Evolutionary conservation across 345 rosid genomes (phyloP).

Genomic region (Brassica incana): DNA sequence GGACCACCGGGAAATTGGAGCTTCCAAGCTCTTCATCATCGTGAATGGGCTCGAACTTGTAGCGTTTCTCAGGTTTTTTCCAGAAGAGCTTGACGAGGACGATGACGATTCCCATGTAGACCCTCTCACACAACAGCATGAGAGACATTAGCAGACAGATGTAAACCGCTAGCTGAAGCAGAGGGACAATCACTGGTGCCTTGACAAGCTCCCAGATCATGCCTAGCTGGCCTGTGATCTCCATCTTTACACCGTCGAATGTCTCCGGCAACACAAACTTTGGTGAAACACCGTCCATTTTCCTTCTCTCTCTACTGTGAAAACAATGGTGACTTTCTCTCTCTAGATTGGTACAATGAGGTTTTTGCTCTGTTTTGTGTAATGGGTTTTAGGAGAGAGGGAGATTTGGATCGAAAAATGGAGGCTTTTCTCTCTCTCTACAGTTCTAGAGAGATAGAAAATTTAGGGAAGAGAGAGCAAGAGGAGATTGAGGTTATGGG

Average conservation of each 20-base stretch:
- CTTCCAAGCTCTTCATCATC: slow-evolving; percentile 81
- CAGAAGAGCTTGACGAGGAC: slow-evolving; percentile 89
- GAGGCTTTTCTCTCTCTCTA: slow-evolving; percentile 39
- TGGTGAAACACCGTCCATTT: slow-evolving; percentile 69
- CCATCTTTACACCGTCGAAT: slow-evolving; percentile 63
- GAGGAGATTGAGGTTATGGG: slow-evolving; percentile 34
- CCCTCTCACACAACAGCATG: slow-evolving; percentile 87
- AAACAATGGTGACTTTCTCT: slow-evolving; percentile 16
- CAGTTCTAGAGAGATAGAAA: slow-evolving; percentile 36
- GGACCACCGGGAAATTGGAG: slow-evolving; percentile 77
- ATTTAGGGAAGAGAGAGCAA: slow-evolving; percentile 25
- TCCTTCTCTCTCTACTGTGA: slow-evolving; percentile 3
- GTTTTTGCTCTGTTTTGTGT: not conserved
- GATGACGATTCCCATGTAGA: slow-evolving; percentile 96
- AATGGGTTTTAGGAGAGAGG: slow-evolving; percentile 13
- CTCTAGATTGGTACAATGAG: not conserved
- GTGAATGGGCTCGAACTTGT: slow-evolving; percentile 69
- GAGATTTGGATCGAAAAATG: slow-evolving; percentile 11
- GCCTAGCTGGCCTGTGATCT: slow-evolving; percentile 65
- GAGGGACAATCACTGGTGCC: slow-evolving; percentile 93
- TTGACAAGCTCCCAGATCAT: slow-evolving; percentile 92
- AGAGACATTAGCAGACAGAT: slow-evolving; percentile 74
- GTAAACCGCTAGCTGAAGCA: slow-evolving; percentile 64
- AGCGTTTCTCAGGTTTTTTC: slow-evolving; percentile 85
- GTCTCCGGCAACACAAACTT: slow-evolving; percentile 73